Conservation (phyloP, 2,329 filamentous ascomycete species). For the Aspergillus ibericus region DNA sequence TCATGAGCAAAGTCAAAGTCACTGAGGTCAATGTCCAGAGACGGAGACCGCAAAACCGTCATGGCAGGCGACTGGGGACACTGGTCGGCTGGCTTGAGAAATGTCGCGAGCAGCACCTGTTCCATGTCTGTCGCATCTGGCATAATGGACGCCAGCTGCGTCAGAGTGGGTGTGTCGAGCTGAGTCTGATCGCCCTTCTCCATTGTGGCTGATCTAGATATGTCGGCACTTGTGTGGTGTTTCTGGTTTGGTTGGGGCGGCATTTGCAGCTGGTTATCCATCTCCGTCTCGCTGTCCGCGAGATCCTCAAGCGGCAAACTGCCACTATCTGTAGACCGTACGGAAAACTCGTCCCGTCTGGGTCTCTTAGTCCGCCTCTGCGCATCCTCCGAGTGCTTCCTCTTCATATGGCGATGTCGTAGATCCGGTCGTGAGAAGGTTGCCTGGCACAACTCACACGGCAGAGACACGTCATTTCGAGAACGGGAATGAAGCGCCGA, state of each 20-base stretch:
- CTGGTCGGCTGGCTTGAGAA: conserved; percentile 12
- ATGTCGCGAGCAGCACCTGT: conserved; percentile 17
- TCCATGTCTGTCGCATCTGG: conserved; percentile 18
- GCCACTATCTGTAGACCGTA: background rate
- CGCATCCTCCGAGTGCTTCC: conserved; percentile 39
- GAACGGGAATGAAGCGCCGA: conserved; percentile 40
- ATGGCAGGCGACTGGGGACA: background rate
- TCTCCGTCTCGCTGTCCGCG: background rate
- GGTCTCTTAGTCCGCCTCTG: conserved; percentile 9
- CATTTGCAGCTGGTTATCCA: background rate
- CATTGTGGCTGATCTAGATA: conserved; percentile 6
- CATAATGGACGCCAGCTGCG: background rate
- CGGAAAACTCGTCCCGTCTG: background rate
- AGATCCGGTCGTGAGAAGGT: conserved; percentile 46
- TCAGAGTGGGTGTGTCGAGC: background rate
- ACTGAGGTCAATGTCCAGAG: background rate
- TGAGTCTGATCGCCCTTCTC: background rate
- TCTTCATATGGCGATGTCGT: conserved; percentile 44
- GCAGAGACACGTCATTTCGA: conserved; percentile 27
- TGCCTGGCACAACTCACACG: conserved; percentile 40
- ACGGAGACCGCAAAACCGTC: background rate
- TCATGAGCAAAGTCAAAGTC: conserved; percentile 1
- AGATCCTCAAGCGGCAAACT: too few species aligned
- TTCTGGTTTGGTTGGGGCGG: too few species aligned
- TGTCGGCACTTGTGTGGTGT: too few species aligned